Base-by-base conservation (phyloP, 164 flowering plant species). In the Stephania japonica region DNA sequence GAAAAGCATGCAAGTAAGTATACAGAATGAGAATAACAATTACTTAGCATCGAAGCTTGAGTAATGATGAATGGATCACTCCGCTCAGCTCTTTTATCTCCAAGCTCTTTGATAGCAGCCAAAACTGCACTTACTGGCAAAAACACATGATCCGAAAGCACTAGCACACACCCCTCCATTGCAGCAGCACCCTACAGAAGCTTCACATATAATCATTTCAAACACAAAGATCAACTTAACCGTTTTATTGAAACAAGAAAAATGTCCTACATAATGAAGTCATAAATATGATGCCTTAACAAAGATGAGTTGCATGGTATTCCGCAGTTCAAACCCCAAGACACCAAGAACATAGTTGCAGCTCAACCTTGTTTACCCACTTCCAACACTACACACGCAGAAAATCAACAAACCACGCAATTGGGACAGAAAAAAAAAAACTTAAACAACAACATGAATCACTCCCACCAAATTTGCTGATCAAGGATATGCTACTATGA, bases 41-140 rank as follows among this genome's bases (percentile, higher is more conserved):
- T 83, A 87, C 92, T 82, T 68, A 88, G 47, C 18, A 78, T 73
- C 41, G 89, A 83, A 59, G 84, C 92, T 80, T 87, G 92, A 56
- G 92, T 91, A 70, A 91, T 80, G 73, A 89, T 79, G 38, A 80
- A 79, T 21, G 89, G 86, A 73, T 87, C 86, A 72, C 76, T 73
- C 38, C 81, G 75, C 43, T 80, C 85, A 38, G 70, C 71, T 26
- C 56, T 81, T 70, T 80, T 84, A 78, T 73, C 76, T 10, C 75
- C 83, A 43, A 83, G 70, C 78, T 73, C 82, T 71, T 73, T 81
- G 8, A 83, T 21, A 6, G 80, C 85, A 74, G 79, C 62, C 19
- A 76, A 62, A 76, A 89, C 83, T 50, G 72, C 75, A 79, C 80
- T 79, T 7, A 81, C 62, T 16, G 83, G 77, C 38, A 88, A 70